A percentile compares a stretch with the other conserved stretches of the same genome.
phyloP scores from a whole-genome alignment of 2,329 filamentous ascomycete genomes.

The Bipolaris oryzae region DNA sequence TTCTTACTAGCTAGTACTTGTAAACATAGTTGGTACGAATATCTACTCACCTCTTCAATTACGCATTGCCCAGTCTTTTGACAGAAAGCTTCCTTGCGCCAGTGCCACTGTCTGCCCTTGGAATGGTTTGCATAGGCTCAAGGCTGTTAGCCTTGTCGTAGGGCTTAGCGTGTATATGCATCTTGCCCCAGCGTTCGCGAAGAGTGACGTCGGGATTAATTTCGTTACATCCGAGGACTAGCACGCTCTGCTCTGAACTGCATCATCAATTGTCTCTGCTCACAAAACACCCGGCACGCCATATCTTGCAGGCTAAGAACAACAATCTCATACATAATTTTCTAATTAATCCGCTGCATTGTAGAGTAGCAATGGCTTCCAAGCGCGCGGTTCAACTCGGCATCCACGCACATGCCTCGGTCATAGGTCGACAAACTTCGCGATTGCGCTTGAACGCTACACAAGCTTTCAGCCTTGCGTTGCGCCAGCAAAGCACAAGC shows the following conservation, averaged over 20 bases:
- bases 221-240: slow-evolving; percentile 24
- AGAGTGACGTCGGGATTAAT: slow-evolving; percentile 34
- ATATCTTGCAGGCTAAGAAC: background rate
- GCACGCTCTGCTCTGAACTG: slow-evolving; percentile 14
- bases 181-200: slow-evolving; percentile 11
- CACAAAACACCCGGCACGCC: background rate
- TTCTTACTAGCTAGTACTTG: background rate
- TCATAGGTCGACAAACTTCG: slow-evolving; percentile 13
- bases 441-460: slow-evolving; percentile 14
- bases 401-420: slow-evolving; percentile 17
- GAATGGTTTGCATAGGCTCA: background rate
- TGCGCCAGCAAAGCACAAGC: slow-evolving; percentile 1
- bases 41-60: background rate
- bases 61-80: background rate
- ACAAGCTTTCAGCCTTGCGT: slow-evolving; percentile 12
- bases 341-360: background rate
- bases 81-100: background rate
- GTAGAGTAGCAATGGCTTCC: slow-evolving; percentile 24
- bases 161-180: slow-evolving; percentile 12
- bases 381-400: slow-evolving; percentile 21
- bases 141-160: background rate
- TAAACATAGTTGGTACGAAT: background rate
- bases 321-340: background rate
- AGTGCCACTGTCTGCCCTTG: background rate
- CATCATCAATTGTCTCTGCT: background rate